A percentile compares a stretch with the other conserved stretches of the same genome.
These are phyloP conservation scores for Citrus australasica DNA, from an alignment of 345 rosid genomes.

Conservation along the genomic window DNA sequence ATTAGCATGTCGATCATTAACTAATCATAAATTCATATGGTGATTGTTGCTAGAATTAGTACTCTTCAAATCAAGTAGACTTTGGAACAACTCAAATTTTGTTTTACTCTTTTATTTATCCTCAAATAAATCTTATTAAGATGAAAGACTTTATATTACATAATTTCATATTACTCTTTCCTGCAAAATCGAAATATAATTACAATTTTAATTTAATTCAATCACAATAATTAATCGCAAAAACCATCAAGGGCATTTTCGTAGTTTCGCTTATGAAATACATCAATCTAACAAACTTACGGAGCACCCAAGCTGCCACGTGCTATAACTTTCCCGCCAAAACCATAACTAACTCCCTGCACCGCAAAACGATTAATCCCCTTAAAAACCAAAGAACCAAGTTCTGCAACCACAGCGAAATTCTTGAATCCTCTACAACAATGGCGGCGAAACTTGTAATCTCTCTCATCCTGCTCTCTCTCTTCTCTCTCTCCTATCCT, in stretches of 20 bases:
- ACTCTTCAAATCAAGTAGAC: too few species aligned
- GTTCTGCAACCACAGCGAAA: not conserved
- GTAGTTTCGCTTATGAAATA: not conserved
- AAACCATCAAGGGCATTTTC: not conserved
- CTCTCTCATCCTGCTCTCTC: conserved; percentile 10
- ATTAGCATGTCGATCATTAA: too few species aligned
- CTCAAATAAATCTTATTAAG: too few species aligned
- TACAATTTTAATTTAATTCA: too few species aligned
- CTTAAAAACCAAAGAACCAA: not conserved
- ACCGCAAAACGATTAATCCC: not conserved
- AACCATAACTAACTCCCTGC: not conserved
- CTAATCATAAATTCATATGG: too few species aligned
- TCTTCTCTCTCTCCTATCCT: conserved; percentile 6
- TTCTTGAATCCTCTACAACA: conserved; percentile 5
- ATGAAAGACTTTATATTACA: too few species aligned
- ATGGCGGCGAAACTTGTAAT: conserved; percentile 27
- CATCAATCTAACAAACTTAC: not conserved
- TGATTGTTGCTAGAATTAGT: too few species aligned
- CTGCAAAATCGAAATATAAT: too few species aligned
- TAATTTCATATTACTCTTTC: too few species aligned
- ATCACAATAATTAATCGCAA: not conserved
- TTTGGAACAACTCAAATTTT: too few species aligned
- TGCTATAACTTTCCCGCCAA: not conserved
- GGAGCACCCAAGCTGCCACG: not conserved
- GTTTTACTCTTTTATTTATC: too few species aligned